Percentiles rank a stretch among this genome's conserved stretches.
Evolutionary conservation across 148 eudicot genomes (phyloP).

Genomic region (Nepenthes gracilis): DNA sequence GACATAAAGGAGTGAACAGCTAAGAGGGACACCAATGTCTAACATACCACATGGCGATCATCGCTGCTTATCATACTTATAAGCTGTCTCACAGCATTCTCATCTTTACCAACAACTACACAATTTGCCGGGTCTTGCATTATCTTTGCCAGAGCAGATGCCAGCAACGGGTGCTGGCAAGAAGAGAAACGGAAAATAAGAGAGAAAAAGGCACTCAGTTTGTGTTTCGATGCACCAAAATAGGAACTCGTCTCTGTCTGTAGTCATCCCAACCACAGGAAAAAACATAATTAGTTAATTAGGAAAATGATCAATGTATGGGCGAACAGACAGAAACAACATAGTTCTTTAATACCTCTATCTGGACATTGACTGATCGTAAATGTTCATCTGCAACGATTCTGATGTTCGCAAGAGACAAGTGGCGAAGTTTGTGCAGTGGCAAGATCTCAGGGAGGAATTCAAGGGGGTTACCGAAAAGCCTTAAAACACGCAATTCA

Average conservation of each 20-base stretch:
- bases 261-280: constrained; percentile 13
- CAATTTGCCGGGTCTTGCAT: constrained; percentile 84
- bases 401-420: constrained; percentile 93
- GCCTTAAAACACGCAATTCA: constrained; percentile 74
- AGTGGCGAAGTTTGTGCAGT: constrained; percentile 76
- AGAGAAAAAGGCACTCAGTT: constrained; percentile 94
- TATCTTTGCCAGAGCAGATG: constrained; percentile 92
- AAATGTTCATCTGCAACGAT: constrained; percentile 87
- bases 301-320: not conserved
- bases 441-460: constrained; percentile 97
- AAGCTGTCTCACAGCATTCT: constrained; percentile 95
- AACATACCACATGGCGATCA: constrained; percentile 84
- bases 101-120: constrained; percentile 87
- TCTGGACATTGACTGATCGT: constrained; percentile 78
- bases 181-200: constrained; percentile 98
- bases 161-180: constrained; percentile 94
- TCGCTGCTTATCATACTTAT: constrained; percentile 99
- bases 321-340: not conserved
- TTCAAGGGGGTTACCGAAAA: constrained; percentile 94
- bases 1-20: constrained; percentile 2
- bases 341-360: constrained; percentile 50
- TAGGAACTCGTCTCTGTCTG: constrained; percentile 90
- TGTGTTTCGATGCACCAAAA: constrained; percentile 88
- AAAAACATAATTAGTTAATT: not conserved
- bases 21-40: constrained; percentile 1